Percentiles rank a stretch among this genome's conserved stretches.
Evolutionary conservation across 306 rosid species (phyloP).

Genomic region (Castanopsis chinensis): DNA sequence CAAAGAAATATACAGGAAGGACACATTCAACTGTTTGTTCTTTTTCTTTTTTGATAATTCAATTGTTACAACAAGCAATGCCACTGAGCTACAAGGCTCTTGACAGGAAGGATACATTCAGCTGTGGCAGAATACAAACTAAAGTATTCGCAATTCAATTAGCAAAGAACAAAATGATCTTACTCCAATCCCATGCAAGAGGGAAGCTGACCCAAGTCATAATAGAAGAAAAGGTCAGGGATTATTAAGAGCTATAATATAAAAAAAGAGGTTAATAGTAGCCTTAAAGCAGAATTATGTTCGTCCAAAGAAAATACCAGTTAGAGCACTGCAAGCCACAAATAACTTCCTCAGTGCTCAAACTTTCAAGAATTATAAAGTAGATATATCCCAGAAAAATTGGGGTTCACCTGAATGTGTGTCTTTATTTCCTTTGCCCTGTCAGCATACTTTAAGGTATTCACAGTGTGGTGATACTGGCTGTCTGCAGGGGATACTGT

Average conservation of each 20-base stretch:
- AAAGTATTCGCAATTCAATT: slow-evolving; percentile 4
- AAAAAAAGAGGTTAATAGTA: not conserved
- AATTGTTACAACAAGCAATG: too few relatives aligned
- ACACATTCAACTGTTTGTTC: not conserved
- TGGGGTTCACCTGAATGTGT: slow-evolving; percentile 51
- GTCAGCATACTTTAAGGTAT: slow-evolving; percentile 68
- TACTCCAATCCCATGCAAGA: not conserved
- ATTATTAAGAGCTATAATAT: slow-evolving; percentile 2
- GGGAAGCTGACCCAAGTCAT: not conserved
- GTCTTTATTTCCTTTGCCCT: slow-evolving; percentile 71
- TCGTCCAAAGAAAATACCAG: not conserved
- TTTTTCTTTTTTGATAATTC: too few relatives aligned
- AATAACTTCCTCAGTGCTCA: not conserved
- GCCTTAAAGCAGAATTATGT: not conserved
- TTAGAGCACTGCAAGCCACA: not conserved
- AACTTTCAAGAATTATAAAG: not conserved
- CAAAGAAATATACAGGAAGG: slow-evolving; percentile 5
- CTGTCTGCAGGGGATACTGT: slow-evolving; percentile 48
- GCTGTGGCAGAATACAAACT: not conserved
- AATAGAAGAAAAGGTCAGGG: not conserved
- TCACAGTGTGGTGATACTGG: slow-evolving; percentile 62
- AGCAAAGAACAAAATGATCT: slow-evolving; percentile 1
- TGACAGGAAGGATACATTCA: slow-evolving; percentile 7
- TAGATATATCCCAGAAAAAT: not conserved
- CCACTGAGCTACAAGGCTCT: too few relatives aligned